A percentile compares a stretch with the other conserved stretches of the same genome.
phyloP scores from a whole-genome alignment of 306 rosid genomes.

The barrel medic (Medicago truncatula) region DNA sequence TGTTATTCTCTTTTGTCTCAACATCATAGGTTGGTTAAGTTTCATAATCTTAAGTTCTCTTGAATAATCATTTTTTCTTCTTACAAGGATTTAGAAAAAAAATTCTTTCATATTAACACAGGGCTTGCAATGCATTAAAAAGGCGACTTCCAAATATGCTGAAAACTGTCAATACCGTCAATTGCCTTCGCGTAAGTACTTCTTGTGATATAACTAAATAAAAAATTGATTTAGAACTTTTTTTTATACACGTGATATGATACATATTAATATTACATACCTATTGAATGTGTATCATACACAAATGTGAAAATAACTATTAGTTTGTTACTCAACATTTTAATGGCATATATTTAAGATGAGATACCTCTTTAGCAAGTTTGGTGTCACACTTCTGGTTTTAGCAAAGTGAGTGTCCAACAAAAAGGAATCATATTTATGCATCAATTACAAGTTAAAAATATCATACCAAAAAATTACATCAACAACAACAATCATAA shows the following conservation, averaged over 20 bases:
- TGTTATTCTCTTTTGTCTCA: conserved; percentile 80
- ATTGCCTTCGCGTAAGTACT: conserved; percentile 67
- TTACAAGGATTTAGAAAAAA: not conserved
- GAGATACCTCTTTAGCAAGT: too few relatives aligned
- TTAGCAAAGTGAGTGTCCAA: too few relatives aligned
- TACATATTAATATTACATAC: too few relatives aligned
- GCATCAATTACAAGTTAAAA: too few relatives aligned
- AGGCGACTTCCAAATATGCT: conserved; percentile 77
- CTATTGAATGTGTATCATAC: too few relatives aligned
- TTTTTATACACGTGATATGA: not conserved
- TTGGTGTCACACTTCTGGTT: too few relatives aligned
- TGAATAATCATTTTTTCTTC: not conserved
- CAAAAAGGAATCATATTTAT: too few relatives aligned
- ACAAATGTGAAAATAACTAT: too few relatives aligned
- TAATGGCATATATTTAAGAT: too few relatives aligned
- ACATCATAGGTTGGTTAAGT: conserved; percentile 59
- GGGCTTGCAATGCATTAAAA: conserved; percentile 75
- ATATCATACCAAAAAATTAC: too few relatives aligned
- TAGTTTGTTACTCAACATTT: too few relatives aligned
- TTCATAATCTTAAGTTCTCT: not conserved
- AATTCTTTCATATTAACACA: conserved; percentile 36
- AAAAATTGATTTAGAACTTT: not conserved
- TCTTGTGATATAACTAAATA: not conserved
- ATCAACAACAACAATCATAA: too few relatives aligned
- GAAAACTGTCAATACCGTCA: conserved; percentile 65